phyloP scores from a whole-genome alignment of 192 early-diverging fungal genomes.

The Allomyces javanicus region DNA sequence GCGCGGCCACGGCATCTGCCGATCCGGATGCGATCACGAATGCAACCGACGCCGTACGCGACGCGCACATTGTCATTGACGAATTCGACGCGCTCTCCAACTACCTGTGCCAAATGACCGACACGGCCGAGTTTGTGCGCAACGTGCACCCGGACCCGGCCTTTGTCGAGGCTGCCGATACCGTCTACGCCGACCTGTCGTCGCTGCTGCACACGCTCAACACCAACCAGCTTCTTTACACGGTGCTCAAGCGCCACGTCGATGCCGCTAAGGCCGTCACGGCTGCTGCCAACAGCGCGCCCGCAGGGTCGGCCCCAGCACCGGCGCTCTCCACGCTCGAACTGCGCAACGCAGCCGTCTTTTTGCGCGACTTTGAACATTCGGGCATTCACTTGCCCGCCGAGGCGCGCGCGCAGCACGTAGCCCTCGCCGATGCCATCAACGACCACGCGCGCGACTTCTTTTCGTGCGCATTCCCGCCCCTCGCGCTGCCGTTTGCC shows the following conservation, averaged over 20 bases:
- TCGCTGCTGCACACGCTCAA: constrained; percentile 83
- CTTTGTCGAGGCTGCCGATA: constrained; percentile 54
- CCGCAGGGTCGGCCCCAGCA: too few species aligned
- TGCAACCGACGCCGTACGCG: constrained; percentile 9
- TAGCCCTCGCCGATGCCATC: constrained; percentile 64
- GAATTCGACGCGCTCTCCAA: constrained; percentile 75
- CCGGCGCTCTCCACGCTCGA: constrained; percentile 30
- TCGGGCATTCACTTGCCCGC: constrained; percentile 75
- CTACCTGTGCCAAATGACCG: constrained; percentile 74
- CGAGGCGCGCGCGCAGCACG: constrained; percentile 45
- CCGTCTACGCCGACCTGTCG: constrained; percentile 50
- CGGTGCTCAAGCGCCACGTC: constrained; percentile 48
- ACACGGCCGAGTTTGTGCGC: constrained; percentile 77
- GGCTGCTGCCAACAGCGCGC: too few species aligned
- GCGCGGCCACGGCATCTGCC: not conserved
- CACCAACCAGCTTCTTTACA: constrained; percentile 67
- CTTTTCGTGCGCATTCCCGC: constrained; percentile 12
- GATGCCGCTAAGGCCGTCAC: constrained; percentile 26
- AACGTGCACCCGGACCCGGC: constrained; percentile 63
- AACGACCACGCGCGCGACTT: constrained; percentile 57
- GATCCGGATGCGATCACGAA: not conserved
- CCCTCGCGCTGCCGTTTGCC: constrained; percentile 7
- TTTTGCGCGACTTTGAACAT: constrained; percentile 83
- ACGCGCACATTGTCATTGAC: constrained; percentile 60
- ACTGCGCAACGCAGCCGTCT: constrained; percentile 57